These are phyloP conservation scores for Diplosphaera chodatii DNA, from an alignment of 139 green algal species.

Conservation along the genomic window DNA sequence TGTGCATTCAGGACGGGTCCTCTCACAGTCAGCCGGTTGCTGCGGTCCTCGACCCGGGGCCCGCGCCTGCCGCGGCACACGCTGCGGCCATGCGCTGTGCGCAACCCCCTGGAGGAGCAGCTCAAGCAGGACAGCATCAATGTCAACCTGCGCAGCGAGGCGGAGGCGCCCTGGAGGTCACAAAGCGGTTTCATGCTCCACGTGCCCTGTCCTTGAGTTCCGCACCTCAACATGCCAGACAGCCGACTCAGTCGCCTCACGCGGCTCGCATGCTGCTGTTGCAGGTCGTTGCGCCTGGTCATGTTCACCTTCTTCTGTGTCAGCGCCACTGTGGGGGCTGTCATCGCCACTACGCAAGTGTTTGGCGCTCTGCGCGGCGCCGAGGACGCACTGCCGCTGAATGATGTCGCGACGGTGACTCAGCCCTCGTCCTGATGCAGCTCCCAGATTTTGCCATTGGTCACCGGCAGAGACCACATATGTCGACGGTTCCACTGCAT, in stretches of 20 bases:
- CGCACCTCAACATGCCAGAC: no score
- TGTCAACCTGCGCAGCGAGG: constrained; percentile 46
- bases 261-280: no score
- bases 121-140: constrained; percentile 7
- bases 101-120: neutral
- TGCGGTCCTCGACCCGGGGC: no score
- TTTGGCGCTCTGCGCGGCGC: constrained; percentile 51
- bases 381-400: constrained; percentile 35
- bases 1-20: neutral
- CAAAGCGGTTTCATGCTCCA: no score
- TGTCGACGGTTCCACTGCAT: no score
- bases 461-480: no score
- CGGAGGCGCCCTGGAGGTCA: constrained; percentile 53
- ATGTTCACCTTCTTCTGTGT: constrained; percentile 57
- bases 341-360: constrained; percentile 54
- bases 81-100: neutral
- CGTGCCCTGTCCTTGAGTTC: no score
- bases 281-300: constrained; percentile 52
- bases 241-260: no score
- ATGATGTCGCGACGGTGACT: constrained; percentile 43
- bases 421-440: neutral
- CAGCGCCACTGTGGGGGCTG: constrained; percentile 43
- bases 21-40: neutral
- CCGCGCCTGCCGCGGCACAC: no score
- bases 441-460: no score